These are phyloP conservation scores for Aristolochia californica DNA, from an alignment of 164 flowering plant genomes.

Conservation along the genomic window DNA sequence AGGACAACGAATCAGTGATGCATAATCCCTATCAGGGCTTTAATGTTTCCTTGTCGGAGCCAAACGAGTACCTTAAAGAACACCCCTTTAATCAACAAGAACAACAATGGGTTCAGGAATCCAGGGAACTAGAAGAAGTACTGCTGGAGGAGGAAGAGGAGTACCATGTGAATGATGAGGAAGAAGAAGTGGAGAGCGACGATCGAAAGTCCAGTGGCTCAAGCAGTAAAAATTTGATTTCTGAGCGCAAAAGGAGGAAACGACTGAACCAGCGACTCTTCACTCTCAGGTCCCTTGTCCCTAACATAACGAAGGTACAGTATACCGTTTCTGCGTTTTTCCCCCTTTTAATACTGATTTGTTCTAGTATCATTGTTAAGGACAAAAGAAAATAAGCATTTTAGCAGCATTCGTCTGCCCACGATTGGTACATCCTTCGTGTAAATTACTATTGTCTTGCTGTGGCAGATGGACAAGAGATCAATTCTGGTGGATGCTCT, in stretches of 20 bases:
- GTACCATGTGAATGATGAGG: background rate
- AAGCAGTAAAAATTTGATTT: constrained; percentile 12
- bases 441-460: too few relatives aligned
- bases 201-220: constrained; percentile 3
- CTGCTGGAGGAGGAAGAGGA: background rate
- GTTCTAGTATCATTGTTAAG: too few relatives aligned
- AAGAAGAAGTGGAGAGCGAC: constrained; percentile 4
- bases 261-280: constrained; percentile 13
- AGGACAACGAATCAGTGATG: too few relatives aligned
- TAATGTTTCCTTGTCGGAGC: background rate
- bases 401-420: too few relatives aligned
- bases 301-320: constrained; percentile 21
- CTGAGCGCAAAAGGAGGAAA: constrained; percentile 21
- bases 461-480: constrained; percentile 10
- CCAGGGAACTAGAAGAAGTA: background rate
- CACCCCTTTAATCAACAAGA: too few relatives aligned
- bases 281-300: constrained; percentile 18
- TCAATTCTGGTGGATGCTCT: constrained; percentile 11
- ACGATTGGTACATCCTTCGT: too few relatives aligned
- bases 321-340: too few relatives aligned
- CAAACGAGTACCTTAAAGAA: too few relatives aligned
- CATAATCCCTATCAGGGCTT: too few relatives aligned
- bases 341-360: too few relatives aligned
- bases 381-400: too few relatives aligned
- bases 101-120: too few relatives aligned